Conservation (phyloP, 805 yeast species). For the Lipomyces spencermartinsiae region DNA sequence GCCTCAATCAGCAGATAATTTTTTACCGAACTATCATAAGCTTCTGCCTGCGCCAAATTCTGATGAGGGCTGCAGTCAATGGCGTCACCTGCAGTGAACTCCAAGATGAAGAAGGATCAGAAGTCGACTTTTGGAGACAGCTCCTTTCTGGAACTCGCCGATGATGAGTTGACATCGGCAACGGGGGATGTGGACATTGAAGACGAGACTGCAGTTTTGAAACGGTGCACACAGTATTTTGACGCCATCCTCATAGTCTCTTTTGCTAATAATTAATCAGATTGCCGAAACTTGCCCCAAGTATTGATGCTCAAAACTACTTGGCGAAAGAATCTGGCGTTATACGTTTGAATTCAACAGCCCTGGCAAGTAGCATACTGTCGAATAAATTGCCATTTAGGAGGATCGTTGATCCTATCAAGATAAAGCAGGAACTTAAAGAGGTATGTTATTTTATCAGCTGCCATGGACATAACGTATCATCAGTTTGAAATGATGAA, state of each 20-base stretch:
- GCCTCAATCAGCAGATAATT: no score
- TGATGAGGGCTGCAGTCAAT: neutral
- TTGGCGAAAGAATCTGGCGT: conserved; percentile 20
- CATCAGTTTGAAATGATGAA: conserved; percentile 33
- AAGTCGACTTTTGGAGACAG: neutral
- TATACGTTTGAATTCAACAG: conserved; percentile 22
- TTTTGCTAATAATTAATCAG: neutral
- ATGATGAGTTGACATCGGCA: neutral
- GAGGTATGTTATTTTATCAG: conserved; percentile 31
- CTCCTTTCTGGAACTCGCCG: conserved; percentile 1
- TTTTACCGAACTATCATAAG: neutral
- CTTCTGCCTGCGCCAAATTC: neutral
- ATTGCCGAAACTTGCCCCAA: conserved; percentile 16
- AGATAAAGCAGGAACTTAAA: conserved; percentile 42
- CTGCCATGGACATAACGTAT: neutral
- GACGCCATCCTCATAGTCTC: neutral
- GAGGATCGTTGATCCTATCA: conserved; percentile 44
- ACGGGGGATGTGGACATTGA: neutral
- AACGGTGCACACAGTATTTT: neutral
- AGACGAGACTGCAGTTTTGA: conserved; percentile 3
- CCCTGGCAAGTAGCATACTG: neutral
- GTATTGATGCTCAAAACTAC: conserved; percentile 1
- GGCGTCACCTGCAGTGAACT: neutral
- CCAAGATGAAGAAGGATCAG: neutral
- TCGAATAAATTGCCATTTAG: conserved; percentile 36